A percentile compares a stretch with the other conserved stretches of the same genome.
Conservation (phyloP, 352 stramenopile genomes). For the Pelagophyceae sp. region DNA sequence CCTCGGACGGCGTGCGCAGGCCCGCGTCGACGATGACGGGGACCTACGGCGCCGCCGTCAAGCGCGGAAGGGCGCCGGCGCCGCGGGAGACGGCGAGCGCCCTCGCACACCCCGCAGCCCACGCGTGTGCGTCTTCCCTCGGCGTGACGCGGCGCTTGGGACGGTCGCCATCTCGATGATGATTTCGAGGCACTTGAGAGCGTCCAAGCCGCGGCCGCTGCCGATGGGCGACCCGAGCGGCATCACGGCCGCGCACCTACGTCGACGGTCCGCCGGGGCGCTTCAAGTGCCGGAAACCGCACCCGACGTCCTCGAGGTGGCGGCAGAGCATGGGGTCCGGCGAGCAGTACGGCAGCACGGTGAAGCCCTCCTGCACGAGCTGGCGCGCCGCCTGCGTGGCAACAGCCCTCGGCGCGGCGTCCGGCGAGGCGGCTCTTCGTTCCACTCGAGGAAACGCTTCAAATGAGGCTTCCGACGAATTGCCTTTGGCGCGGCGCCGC, state of each 20-base stretch:
- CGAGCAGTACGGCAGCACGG: constrained; percentile 15
- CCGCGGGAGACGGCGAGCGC: too few species aligned
- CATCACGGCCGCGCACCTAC: constrained; percentile 11
- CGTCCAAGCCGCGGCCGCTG: constrained; percentile 5
- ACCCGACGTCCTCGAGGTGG: constrained; percentile 18
- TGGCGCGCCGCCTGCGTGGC: too few species aligned
- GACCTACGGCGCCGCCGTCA: too few species aligned
- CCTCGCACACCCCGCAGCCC: too few species aligned
- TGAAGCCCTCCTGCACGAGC: constrained; percentile 18
- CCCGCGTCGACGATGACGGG: constrained; percentile 20
- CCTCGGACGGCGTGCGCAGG: background rate
- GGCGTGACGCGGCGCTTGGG: too few species aligned
- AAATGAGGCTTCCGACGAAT: too few species aligned
- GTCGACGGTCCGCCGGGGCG: background rate
- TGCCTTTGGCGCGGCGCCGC: too few species aligned
- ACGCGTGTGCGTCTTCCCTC: too few species aligned
- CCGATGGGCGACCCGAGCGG: constrained; percentile 12
- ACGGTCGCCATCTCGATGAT: constrained; percentile 11
- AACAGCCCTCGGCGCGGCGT: too few species aligned
- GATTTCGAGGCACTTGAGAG: background rate
- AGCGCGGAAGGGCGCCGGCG: too few species aligned
- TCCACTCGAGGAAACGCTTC: too few species aligned
- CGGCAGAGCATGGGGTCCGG: constrained; percentile 14
- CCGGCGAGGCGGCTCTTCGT: too few species aligned
- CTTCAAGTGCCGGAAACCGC: background rate